A percentile compares a stretch with the other conserved stretches of the same genome.
Evolutionary conservation across 306 rosid genomes (phyloP).

Genomic region (Dalbergia oliveri): DNA sequence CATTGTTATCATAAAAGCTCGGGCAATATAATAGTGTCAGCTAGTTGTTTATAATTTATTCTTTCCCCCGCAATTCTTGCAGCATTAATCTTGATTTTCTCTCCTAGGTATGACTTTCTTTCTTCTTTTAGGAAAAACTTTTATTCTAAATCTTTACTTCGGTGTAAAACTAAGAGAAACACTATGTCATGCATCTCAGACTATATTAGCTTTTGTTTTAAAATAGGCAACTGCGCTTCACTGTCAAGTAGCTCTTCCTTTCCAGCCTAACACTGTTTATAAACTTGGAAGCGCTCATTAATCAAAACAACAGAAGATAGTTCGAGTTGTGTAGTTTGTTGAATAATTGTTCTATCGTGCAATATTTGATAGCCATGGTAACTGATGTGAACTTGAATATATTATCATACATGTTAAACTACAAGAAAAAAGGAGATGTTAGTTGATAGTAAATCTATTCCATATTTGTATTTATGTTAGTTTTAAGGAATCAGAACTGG

Average conservation of each 20-base stretch:
- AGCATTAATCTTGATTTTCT: neutral
- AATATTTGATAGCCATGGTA: neutral
- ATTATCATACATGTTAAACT: neutral
- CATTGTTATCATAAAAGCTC: conserved; percentile 61
- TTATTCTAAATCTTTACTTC: neutral
- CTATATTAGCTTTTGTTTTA: no score
- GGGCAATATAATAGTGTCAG: conserved; percentile 54
- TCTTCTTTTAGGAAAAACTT: neutral
- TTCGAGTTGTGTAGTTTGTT: no score
- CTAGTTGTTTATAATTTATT: neutral
- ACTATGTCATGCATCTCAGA: no score
- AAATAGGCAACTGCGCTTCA: no score
- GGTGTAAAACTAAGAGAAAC: neutral
- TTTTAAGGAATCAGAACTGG: no score
- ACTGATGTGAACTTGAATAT: neutral
- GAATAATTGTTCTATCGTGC: neutral
- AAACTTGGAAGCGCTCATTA: no score
- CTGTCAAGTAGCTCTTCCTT: no score
- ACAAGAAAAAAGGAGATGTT: no score
- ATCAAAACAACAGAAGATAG: no score
- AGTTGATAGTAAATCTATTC: no score
- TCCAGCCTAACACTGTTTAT: no score
- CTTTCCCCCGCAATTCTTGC: neutral
- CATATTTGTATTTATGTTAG: no score
- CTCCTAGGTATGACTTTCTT: neutral